Base-by-base conservation (phyloP, 805 yeast species). In the Ogataea paradorogensis region DNA sequence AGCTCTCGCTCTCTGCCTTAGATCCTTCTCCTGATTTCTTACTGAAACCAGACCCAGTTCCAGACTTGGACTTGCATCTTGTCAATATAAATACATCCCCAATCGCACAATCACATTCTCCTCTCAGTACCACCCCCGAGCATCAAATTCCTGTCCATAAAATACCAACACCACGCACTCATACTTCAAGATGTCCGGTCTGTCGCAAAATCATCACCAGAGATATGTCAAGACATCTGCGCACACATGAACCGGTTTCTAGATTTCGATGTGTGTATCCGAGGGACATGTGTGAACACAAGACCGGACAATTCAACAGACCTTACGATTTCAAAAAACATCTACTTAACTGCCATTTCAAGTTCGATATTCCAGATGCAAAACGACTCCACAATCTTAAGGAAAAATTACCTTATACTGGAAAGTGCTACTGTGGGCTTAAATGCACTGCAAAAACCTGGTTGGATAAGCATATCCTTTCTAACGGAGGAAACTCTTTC, bases 301-400 rank as follows among this genome's bases (percentile, higher is more conserved):
- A 72, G 51, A 68, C 79, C 10, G 80, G 84, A 21, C 74, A 67
- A 51, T 80, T 80, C 63, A 80, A 80, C 59, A 64, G 87, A 34
- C 83, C 82, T 5, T 80, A 80, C 55, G 87, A 80, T 55, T 78
- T 66, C 65, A 80, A 80, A 53, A 80, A 80, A 52, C 87, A 80
- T 53, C 58, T 80, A 38, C 60, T 80, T 28, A 81, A 79, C 53
- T 65, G 72, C 37, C 87, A 80, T 48, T 80, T 80, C 53, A 56
- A 55, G 33, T 79, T 78, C 53, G 80, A 76, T 47, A 66, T 74
- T 42, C 63, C 65, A 4, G 53, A 60, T 26, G 68, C 69, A 9
- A 69, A 69, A 36, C 64, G 66, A 29, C 58, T 69, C 40, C 75
- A 74, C 43, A 77, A 74, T 41, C 58, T 80, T 41, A 68, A 66